Base-by-base conservation (phyloP, 768 basidiomycete species). In the Boletellus sp. region DNA sequence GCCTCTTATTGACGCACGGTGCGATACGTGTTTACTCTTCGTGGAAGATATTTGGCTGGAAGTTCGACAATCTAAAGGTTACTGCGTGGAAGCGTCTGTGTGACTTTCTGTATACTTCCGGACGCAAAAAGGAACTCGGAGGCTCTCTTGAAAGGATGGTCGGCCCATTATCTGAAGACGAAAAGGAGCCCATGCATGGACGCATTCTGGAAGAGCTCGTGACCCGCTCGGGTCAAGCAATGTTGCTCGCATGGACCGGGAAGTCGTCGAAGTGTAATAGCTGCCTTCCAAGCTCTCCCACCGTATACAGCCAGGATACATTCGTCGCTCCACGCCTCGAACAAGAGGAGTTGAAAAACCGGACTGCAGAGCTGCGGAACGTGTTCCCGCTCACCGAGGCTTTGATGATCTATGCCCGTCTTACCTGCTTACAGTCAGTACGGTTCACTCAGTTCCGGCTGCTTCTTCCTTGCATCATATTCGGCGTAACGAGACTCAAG, bases 21-120 rank as follows among this genome's bases (percentile, higher is more conserved):
- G 24, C 31, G 2, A 16, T 26, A 42, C 36, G 16, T 23, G 7
- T 16, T 31, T 9, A 42, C 20, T 10, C 16, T 11, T 1, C 15
- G n/a, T 20, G 9, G 16, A 37, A 49, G 48, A 42, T 49, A 28
- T 49, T 42, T 26, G 36, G 36, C 10, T 49, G 48, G 48, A 28
- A 36, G n/a, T 49, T 49, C 12, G 41, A 49, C 5, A 7, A 12
- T 8, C 41, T 49, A 1, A 20, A 19, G 13, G 8, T 3, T 31
- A 28, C 17, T 6, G 41, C 34, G 15, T 36, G 48, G 41, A 24
- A 28, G 3, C 24, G 17, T 10, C n/a, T 12, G 9, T 48, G 48
- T 9, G 24, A 42, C 20, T 16, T 13, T 12, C 9, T 48, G 26
- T 48, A 42, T 19, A 3, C 17, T 19, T 26, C 48, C 4, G 34